Evolutionary conservation across 495 filamentous ascomycete species (phyloP).

Genomic region (Amphirosellinia nigrospora): DNA sequence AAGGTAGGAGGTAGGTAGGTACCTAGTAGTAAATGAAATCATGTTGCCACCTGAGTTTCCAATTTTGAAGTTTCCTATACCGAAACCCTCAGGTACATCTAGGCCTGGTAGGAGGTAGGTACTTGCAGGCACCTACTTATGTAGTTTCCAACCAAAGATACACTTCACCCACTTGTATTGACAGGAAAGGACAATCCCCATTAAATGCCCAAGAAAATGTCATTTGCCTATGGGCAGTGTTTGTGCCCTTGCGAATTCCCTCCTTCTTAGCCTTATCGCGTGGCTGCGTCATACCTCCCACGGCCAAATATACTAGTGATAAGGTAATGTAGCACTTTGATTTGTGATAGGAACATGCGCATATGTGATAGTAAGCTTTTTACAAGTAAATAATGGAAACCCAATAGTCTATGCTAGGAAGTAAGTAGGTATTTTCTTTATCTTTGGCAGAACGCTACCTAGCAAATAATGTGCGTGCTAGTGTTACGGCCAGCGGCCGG

Average conservation of each 20-base stretch:
- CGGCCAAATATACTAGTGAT: not conserved
- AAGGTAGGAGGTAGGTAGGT: too few relatives aligned
- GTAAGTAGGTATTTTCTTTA: too few relatives aligned
- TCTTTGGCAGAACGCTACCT: too few relatives aligned
- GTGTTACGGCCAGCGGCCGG: too few relatives aligned
- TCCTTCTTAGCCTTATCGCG: not conserved
- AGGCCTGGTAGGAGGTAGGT: not conserved
- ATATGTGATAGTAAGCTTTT: too few relatives aligned
- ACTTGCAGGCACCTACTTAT: too few relatives aligned
- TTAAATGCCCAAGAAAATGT: not conserved
- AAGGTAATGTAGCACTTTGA: not conserved
- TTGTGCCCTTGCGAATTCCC: not conserved
- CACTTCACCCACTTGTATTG: not conserved
- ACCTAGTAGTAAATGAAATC: not conserved
- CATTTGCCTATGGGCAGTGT: too few relatives aligned
- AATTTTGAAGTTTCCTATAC: not conserved
- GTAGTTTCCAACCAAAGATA: not conserved
- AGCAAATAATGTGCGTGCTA: too few relatives aligned
- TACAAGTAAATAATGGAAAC: too few relatives aligned
- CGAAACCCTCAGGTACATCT: not conserved
- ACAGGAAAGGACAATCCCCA: not conserved
- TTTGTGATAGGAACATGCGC: too few relatives aligned
- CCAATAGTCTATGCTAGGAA: too few relatives aligned
- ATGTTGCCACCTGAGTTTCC: too few relatives aligned
- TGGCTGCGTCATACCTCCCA: constrained; percentile 11